phyloP scores from a whole-genome alignment of 2,329 filamentous ascomycete genomes.

The Phoma herbarum region DNA sequence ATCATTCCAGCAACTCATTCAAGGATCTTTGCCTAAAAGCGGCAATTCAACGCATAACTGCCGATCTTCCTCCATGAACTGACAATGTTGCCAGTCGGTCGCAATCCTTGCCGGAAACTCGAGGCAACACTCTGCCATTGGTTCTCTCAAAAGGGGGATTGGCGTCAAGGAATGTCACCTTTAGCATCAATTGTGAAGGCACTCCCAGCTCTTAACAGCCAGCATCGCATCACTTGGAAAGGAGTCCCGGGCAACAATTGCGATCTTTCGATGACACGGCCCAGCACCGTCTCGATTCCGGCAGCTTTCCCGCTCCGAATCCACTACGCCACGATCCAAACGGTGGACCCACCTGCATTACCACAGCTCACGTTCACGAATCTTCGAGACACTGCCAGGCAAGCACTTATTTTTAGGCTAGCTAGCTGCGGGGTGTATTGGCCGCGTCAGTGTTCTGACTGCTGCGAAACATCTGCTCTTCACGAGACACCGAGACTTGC shows the following conservation, averaged over 20 bases:
- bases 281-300: slow-evolving; percentile 5
- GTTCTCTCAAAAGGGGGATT: slow-evolving; percentile 10
- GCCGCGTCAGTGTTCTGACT: slow-evolving; percentile 18
- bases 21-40: background rate
- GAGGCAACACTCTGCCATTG: background rate
- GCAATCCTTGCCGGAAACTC: background rate
- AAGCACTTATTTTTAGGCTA: slow-evolving; percentile 20
- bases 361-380: slow-evolving; percentile 17
- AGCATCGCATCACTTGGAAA: background rate
- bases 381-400: slow-evolving; percentile 18
- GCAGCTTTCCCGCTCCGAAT: slow-evolving; percentile 17
- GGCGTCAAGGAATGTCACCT: slow-evolving; percentile 1
- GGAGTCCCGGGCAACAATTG: background rate
- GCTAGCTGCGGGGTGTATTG: slow-evolving; percentile 13
- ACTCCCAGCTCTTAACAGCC: slow-evolving; percentile 2
- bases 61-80: background rate
- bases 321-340: slow-evolving; percentile 16
- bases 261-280: slow-evolving; percentile 13
- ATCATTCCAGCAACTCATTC: background rate
- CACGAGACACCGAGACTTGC: background rate
- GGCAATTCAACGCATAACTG: background rate
- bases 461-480: slow-evolving; percentile 6
- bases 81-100: background rate
- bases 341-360: slow-evolving; percentile 17
- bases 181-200: background rate